Percentiles rank a stretch among this genome's conserved stretches.
Conservation (phyloP, 805 yeast genomes). For the Ogataea ramenticola region DNA sequence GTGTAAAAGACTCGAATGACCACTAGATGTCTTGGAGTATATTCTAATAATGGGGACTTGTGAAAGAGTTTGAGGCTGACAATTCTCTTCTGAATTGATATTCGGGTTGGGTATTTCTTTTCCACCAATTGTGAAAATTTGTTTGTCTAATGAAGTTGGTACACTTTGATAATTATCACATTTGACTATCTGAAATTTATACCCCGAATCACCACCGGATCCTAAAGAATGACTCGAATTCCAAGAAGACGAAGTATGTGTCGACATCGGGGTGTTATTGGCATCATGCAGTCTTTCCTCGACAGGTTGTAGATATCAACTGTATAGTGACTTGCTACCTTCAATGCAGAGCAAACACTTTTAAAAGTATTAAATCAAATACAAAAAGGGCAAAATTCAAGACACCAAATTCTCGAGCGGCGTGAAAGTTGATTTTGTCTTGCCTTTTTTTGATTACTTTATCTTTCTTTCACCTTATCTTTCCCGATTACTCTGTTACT, state of each 20-base stretch:
- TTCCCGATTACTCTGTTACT: too few relatives aligned
- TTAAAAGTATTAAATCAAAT: too few relatives aligned
- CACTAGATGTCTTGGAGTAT: conserved; percentile 62
- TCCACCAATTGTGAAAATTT: conserved; percentile 24
- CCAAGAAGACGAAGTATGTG: not conserved
- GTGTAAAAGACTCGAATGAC: conserved; percentile 58
- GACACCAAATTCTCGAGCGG: too few relatives aligned
- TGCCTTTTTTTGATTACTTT: too few relatives aligned
- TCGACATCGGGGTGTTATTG: not conserved
- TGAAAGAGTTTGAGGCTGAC: conserved; percentile 14
- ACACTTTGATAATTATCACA: conserved; percentile 59
- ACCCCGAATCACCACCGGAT: conserved; percentile 1
- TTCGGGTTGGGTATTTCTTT: conserved; percentile 3
- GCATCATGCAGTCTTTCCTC: too few relatives aligned
- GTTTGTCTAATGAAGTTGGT: conserved; percentile 49
- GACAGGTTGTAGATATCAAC: too few relatives aligned
- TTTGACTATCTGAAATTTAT: conserved; percentile 50
- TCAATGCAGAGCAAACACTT: too few relatives aligned
- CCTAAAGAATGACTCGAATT: not conserved
- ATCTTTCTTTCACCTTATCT: too few relatives aligned
- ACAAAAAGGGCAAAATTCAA: too few relatives aligned
- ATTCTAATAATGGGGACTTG: conserved; percentile 73
- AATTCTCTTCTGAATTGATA: conserved; percentile 2
- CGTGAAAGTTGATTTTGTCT: too few relatives aligned
- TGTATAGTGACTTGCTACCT: too few relatives aligned